phyloP scores from a whole-genome alignment of 129 eudicot species.

The Pseudognaphalium luteoalbum region DNA sequence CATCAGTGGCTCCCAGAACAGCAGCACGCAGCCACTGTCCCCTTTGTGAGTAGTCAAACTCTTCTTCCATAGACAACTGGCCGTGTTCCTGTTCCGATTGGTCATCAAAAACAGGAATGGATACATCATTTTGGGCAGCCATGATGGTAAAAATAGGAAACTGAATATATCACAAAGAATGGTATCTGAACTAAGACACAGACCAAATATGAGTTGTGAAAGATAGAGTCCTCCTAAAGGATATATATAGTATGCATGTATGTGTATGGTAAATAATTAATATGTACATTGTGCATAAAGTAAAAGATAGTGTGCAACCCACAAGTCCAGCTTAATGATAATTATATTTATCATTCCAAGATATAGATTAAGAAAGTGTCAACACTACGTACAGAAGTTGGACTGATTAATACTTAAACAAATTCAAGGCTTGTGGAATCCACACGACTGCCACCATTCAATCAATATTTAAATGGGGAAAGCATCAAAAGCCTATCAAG shows the following conservation, averaged over 20 bases:
- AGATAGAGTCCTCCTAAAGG: slow-evolving; percentile 14
- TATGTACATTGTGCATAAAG: slow-evolving; percentile 33
- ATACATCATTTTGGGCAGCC: slow-evolving; percentile 33
- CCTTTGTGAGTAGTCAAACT: slow-evolving; percentile 39
- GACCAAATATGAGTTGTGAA: slow-evolving; percentile 24
- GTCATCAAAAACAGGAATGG: slow-evolving; percentile 16
- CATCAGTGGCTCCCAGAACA: slow-evolving; percentile 52
- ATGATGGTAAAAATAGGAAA: slow-evolving; percentile 24
- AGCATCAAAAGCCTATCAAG: background rate
- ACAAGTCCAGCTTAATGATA: slow-evolving; percentile 26
- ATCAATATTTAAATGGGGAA: background rate
- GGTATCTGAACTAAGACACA: background rate
- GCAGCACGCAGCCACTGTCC: slow-evolving; percentile 57
- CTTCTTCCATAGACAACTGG: slow-evolving; percentile 13
- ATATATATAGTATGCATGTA: slow-evolving; percentile 26
- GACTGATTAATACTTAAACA: background rate
- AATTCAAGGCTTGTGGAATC: slow-evolving; percentile 8
- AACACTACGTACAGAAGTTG: background rate
- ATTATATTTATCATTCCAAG: slow-evolving; percentile 22
- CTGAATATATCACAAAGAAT: slow-evolving; percentile 12
- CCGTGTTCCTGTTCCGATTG: slow-evolving; percentile 7
- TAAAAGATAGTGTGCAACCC: slow-evolving; percentile 37
- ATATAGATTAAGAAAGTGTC: slow-evolving; percentile 2
- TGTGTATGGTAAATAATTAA: slow-evolving; percentile 14
- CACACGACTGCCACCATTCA: slow-evolving; percentile 10